Evolutionary conservation across 1,284 basidiomycete species (phyloP).

Genomic region (Ceratobasidium sp.): DNA sequence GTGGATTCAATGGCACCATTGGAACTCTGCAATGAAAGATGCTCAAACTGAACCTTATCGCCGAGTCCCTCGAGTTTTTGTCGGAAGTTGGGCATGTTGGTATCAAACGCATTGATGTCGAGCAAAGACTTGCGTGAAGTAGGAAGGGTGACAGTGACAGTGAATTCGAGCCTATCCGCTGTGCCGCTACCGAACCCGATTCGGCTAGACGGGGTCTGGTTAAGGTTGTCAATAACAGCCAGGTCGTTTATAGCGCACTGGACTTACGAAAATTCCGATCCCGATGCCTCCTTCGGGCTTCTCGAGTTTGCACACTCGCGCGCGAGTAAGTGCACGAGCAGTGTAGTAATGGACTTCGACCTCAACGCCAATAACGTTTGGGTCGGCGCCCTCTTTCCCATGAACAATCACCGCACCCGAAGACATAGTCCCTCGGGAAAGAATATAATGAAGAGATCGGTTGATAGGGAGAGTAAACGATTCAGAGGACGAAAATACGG

Average conservation of each 20-base stretch:
- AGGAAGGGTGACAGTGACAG: slow-evolving; percentile 45
- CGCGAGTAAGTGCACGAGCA: slow-evolving; percentile 12
- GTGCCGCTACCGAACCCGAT: slow-evolving; percentile 1
- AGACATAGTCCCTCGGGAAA: slow-evolving; percentile 25
- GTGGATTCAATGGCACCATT: slow-evolving; percentile 31
- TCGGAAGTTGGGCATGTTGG: slow-evolving; percentile 42
- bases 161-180: slow-evolving; percentile 19
- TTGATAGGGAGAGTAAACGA: slow-evolving; percentile 24
- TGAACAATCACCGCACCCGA: slow-evolving; percentile 21
- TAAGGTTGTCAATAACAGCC: not conserved
- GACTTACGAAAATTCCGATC: slow-evolving; percentile 46
- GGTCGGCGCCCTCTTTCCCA: slow-evolving; percentile 18
- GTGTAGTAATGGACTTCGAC: slow-evolving; percentile 14
- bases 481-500: slow-evolving; percentile 21
- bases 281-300: slow-evolving; percentile 46
- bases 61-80: slow-evolving; percentile 44
- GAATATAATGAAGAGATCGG: slow-evolving; percentile 23
- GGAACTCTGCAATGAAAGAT: slow-evolving; percentile 28
- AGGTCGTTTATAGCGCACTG: not conserved
- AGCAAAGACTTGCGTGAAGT: slow-evolving; percentile 18
- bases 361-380: slow-evolving; percentile 7
- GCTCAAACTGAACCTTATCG: slow-evolving; percentile 40
- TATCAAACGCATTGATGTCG: slow-evolving; percentile 36
- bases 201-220: slow-evolving; percentile 25
- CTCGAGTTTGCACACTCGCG: slow-evolving; percentile 35